Conservation (phyloP, 768 basidiomycete species). For the Psilocybe sp. region DNA sequence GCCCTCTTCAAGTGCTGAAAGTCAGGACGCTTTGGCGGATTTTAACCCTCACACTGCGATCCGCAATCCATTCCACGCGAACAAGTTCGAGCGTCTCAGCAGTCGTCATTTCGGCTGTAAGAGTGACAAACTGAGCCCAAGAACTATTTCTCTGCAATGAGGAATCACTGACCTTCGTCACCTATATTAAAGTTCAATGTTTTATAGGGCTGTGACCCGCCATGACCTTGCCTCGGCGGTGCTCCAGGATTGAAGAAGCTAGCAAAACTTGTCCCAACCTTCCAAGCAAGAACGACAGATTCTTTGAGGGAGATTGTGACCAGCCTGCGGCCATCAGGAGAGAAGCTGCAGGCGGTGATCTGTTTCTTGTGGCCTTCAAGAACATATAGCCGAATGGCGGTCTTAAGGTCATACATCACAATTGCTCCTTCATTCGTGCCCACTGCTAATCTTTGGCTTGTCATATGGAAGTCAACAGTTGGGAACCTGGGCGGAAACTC, state of each 20-base stretch:
- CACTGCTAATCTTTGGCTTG: constrained; percentile 84
- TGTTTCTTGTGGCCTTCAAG: constrained; percentile 86
- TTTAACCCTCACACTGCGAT: constrained; percentile 77
- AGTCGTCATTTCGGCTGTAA: constrained; percentile 34
- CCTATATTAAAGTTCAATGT: constrained; percentile 83
- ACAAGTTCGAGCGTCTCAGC: constrained; percentile 72
- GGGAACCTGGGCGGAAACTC: constrained; percentile 60
- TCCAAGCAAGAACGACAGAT: constrained; percentile 87
- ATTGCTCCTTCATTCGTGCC: constrained; percentile 94
- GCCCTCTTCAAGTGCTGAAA: constrained; percentile 61
- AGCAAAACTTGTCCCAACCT: constrained; percentile 85
- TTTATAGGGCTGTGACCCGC: constrained; percentile 85
- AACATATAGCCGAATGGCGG: constrained; percentile 91
- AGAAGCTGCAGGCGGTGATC: constrained; percentile 85
- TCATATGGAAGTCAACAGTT: constrained; percentile 89
- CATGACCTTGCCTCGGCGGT: constrained; percentile 85
- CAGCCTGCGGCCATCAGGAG: constrained; percentile 87
- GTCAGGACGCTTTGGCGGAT: constrained; percentile 83
- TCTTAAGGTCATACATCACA: constrained; percentile 95
- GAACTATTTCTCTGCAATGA: background rate
- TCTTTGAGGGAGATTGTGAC: constrained; percentile 88
- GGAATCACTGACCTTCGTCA: constrained; percentile 62
- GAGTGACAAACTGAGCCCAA: background rate
- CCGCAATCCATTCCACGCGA: constrained; percentile 80
- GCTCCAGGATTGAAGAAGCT: constrained; percentile 91